Evolutionary conservation across 2,329 filamentous ascomycete species (phyloP), one percentile per base, ranked within the genome.

Genomic region (Botrytis fabae): DNA sequence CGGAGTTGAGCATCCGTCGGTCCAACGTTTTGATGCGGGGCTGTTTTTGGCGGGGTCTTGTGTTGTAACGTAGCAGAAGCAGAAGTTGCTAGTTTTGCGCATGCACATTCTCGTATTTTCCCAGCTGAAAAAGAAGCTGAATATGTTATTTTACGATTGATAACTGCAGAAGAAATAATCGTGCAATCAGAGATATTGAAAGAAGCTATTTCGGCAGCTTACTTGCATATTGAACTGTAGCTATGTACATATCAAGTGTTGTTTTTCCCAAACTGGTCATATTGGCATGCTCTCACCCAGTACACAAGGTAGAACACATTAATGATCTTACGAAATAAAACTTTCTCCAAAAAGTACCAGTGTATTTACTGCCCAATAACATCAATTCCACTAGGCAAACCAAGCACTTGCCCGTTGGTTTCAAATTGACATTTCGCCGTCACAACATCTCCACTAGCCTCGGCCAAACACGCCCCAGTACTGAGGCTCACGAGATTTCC

Each of bases 341-440:
- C 9, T 7, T 22, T 54, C 7, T 28, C 12, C 32, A 40, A 57
- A 40, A 6, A 22, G 4, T 25, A 20, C 48, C 48, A 12, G 25
- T 40, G 1, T 14, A 1, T 48, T 65, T 28, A 71, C 32, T 51
- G 38, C 22, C 70, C 35, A 38, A 77, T 42, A 28, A 78, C 74
- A 25, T 72, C 79, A 80, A 77, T 84, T 80, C 85, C 85, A 75
- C 83, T 82, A 0, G 85, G 85, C 54, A 86, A 77, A 20, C 81
- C 84, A 76, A 86, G 80, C 16, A 86, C 85, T 78, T 86, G 85
- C 64, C 78, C 82, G 74, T 86, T 83, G 40, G 77, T 76, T 73
- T 81, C 79, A 69, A 80, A 80, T 44, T 82, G 80, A 77, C 84
- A 85, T 22, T 74, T 72, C 40, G 74, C 74, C 28, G 81, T 75